A percentile compares a stretch with the other conserved stretches of the same genome.
Evolutionary conservation across 2,329 filamentous ascomycete genomes (phyloP).

Genomic region (Xylaria sp.): DNA sequence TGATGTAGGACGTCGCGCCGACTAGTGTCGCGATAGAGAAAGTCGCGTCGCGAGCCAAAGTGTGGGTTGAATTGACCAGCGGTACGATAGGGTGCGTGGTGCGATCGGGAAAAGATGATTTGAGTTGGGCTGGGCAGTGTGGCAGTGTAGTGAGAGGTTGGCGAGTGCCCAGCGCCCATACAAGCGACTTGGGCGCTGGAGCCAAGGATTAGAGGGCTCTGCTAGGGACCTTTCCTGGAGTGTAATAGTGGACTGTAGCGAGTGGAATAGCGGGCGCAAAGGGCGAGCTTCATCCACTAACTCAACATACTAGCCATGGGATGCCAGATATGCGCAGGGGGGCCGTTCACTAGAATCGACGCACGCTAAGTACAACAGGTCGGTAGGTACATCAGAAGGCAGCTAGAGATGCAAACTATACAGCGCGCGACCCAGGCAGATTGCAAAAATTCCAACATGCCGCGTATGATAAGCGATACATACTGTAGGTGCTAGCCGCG

Average conservation of each 20-base stretch:
- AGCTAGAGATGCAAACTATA: not conserved
- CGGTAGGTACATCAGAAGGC: not conserved
- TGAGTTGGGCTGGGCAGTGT: conserved; percentile 39
- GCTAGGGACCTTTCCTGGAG: not conserved
- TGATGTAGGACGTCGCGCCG: conserved; percentile 47
- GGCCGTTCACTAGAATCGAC: conserved; percentile 14
- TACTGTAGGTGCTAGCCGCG: too few relatives aligned
- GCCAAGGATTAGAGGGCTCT: conserved; percentile 7
- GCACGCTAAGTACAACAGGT: conserved; percentile 12
- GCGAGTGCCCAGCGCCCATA: conserved; percentile 14
- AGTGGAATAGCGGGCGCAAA: conserved; percentile 1
- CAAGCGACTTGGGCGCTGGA: conserved; percentile 1
- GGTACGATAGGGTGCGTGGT: conserved; percentile 34
- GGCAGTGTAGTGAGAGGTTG: conserved; percentile 24
- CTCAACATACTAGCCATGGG: not conserved
- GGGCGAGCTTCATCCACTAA: conserved; percentile 11
- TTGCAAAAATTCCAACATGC: conserved; percentile 16
- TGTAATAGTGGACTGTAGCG: not conserved
- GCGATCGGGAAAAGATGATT: conserved; percentile 40
- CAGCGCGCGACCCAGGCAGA: conserved; percentile 1
- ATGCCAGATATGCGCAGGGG: too few relatives aligned
- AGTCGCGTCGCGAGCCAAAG: conserved; percentile 51
- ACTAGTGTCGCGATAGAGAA: conserved; percentile 50
- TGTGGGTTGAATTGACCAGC: conserved; percentile 38
- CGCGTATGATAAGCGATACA: conserved; percentile 15